phyloP scores from a whole-genome alignment of 108 stramenopile genomes.

The Conticribra weissflogii region DNA sequence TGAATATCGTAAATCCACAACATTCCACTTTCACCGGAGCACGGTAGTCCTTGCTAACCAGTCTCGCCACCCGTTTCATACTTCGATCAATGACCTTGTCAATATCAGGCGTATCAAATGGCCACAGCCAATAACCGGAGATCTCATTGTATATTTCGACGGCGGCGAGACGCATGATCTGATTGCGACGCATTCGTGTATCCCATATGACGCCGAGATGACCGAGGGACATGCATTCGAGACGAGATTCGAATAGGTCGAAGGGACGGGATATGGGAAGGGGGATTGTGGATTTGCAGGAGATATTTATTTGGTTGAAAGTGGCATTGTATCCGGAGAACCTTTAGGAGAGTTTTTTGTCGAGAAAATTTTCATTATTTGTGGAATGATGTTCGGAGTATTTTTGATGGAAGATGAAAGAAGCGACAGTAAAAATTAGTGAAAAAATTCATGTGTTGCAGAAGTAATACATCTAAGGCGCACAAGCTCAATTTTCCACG shows the following conservation, averaged over 20 bases:
- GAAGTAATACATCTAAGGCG: too few species aligned
- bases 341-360: constrained; percentile 9
- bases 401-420: background rate
- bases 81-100: constrained; percentile 32
- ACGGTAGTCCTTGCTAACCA: constrained; percentile 44
- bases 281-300: constrained; percentile 44
- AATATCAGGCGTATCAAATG: constrained; percentile 33
- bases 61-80: constrained; percentile 35
- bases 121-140: constrained; percentile 42
- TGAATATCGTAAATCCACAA: constrained; percentile 38
- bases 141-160: constrained; percentile 52
- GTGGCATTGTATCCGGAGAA: constrained; percentile 40
- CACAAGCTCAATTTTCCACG: too few species aligned
- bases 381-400: background rate
- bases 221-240: constrained; percentile 45
- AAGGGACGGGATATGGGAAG: constrained; percentile 30
- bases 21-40: constrained; percentile 38
- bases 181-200: constrained; percentile 41
- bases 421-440: too few species aligned
- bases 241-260: constrained; percentile 43
- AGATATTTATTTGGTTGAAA: constrained; percentile 39
- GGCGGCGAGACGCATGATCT: constrained; percentile 39
- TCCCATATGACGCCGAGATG: constrained; percentile 43
- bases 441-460: too few species aligned
- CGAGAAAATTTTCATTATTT: background rate